Conservation (phyloP, 2,329 filamentous ascomycete species). For the Neopestalotiopsis sp. region DNA sequence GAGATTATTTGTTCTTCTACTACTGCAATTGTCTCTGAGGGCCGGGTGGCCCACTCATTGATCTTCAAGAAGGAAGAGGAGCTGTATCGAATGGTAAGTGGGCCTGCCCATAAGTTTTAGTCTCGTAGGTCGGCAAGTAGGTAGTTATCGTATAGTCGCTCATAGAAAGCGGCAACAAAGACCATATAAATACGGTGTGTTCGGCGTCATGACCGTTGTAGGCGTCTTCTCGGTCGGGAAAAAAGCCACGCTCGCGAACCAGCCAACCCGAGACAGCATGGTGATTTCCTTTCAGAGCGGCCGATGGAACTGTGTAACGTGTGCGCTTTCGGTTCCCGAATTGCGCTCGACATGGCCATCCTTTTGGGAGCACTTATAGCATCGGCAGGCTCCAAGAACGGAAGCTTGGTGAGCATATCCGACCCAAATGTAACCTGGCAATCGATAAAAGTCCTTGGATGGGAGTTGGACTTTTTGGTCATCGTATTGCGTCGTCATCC, state of each 20-base stretch:
- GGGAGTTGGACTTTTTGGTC: background rate
- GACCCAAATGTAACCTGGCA: background rate
- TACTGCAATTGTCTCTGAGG: background rate
- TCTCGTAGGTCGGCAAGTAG: background rate
- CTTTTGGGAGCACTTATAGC: background rate
- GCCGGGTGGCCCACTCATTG: background rate
- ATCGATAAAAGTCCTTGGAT: background rate
- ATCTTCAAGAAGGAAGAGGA: no score
- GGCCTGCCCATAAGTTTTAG: background rate
- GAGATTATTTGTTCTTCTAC: background rate
- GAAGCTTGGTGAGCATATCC: constrained; percentile 6
- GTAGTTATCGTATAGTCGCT: no score
- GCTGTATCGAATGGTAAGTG: no score
- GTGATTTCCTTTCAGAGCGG: background rate
- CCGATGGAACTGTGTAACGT: background rate
- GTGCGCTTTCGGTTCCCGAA: background rate
- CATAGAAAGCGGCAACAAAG: background rate
- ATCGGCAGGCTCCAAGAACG: constrained; percentile 6
- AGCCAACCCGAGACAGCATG: constrained; percentile 4
- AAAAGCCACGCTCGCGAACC: background rate
- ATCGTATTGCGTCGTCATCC: background rate
- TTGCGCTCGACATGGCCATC: background rate
- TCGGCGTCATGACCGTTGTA: background rate
- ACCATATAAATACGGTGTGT: background rate
- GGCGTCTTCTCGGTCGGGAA: background rate